phyloP scores from a whole-genome alignment of 495 filamentous ascomycete species.

The Glarea lozoyensis region DNA sequence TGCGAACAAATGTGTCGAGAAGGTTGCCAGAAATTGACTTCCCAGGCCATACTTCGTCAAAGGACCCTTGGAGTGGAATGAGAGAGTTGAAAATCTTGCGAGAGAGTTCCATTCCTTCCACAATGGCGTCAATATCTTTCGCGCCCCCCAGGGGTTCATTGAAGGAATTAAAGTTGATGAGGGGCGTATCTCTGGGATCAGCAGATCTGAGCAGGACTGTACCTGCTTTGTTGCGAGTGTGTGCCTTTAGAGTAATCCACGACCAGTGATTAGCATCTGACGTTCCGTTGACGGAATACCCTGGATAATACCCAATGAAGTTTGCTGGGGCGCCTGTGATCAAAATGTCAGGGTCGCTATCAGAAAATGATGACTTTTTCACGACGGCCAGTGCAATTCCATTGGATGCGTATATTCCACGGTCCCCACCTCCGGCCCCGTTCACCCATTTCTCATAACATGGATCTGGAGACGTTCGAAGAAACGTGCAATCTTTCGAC shows the following conservation, averaged over 20 bases:
- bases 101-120: background rate
- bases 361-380: constrained; percentile 32
- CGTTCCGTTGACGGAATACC: constrained; percentile 24
- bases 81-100: background rate
- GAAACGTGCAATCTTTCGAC: constrained; percentile 38
- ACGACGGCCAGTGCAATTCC: constrained; percentile 39
- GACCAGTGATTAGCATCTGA: constrained; percentile 30
- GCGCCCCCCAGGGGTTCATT: background rate
- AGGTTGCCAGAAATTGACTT: background rate
- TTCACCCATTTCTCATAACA: constrained; percentile 19
- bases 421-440: constrained; percentile 29
- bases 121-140: background rate
- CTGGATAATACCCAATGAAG: constrained; percentile 43
- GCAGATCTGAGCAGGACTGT: constrained; percentile 37
- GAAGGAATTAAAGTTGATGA: constrained; percentile 42
- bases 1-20: constrained; percentile 34
- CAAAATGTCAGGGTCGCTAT: constrained; percentile 37
- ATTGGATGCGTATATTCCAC: constrained; percentile 41
- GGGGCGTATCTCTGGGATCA: constrained; percentile 44
- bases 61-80: background rate
- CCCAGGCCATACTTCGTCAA: background rate
- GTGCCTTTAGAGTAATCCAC: constrained; percentile 44
- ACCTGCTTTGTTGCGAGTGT: constrained; percentile 41
- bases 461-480: constrained; percentile 21
- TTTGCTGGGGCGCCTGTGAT: constrained; percentile 42